Conservation (phyloP, 2,329 filamentous ascomycete species). For the Fusarium sp. region DNA sequence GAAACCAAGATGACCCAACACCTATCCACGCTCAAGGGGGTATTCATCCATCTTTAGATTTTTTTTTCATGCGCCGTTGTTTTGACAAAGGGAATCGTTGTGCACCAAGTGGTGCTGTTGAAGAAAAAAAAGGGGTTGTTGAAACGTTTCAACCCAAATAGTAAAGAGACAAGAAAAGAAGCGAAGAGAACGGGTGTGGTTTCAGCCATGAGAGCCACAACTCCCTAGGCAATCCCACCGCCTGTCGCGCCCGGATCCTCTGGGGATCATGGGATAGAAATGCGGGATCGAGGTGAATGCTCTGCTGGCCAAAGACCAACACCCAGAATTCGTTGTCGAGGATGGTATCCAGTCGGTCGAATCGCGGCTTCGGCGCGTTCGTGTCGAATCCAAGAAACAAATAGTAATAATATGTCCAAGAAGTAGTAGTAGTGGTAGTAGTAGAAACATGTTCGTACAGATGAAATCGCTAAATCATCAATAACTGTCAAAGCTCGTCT, state of each 20-base stretch:
- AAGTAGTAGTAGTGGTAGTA: slow-evolving; percentile 11
- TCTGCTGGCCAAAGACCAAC: slow-evolving; percentile 6
- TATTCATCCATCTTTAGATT: slow-evolving; percentile 48
- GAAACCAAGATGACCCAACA: slow-evolving; percentile 42
- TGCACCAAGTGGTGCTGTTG: slow-evolving; percentile 33
- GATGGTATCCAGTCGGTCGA: slow-evolving; percentile 12
- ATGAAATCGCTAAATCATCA: slow-evolving; percentile 37
- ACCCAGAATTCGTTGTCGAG: slow-evolving; percentile 30
- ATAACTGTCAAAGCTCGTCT: slow-evolving; percentile 58
- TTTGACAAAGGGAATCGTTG: slow-evolving; percentile 41
- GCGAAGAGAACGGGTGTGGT: slow-evolving; percentile 18
- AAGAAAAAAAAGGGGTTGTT: slow-evolving; percentile 28
- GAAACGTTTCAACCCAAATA: slow-evolving; percentile 34
- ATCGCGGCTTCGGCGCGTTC: slow-evolving; percentile 21
- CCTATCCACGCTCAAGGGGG: slow-evolving; percentile 44
- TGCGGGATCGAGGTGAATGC: slow-evolving; percentile 18
- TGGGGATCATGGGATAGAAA: slow-evolving; percentile 33
- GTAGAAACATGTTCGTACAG: slow-evolving; percentile 36
- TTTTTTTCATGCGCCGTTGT: slow-evolving; percentile 48
- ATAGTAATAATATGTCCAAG: slow-evolving; percentile 41
- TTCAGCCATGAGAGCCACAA: slow-evolving; percentile 33
- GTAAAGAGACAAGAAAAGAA: slow-evolving; percentile 7
- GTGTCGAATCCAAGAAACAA: slow-evolving; percentile 36
- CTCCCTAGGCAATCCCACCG: slow-evolving; percentile 30
- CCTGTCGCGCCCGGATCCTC: slow-evolving; percentile 35